Conservation (phyloP, 2,329 filamentous ascomycete genomes). For the Moelleriella libera region DNA sequence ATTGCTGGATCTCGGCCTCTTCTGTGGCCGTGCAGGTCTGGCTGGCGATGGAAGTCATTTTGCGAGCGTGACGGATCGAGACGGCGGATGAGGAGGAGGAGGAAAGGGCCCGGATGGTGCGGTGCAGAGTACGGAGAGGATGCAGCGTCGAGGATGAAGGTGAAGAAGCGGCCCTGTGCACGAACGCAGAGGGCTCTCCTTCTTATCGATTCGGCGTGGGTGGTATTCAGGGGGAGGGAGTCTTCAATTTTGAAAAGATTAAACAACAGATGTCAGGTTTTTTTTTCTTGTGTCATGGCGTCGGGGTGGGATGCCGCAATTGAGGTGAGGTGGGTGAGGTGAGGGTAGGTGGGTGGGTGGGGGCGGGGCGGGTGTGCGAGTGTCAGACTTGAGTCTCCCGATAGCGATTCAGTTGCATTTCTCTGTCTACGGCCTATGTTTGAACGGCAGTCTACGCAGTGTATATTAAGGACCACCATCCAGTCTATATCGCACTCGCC, state of each 20-base stretch:
- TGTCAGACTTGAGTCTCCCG: too few relatives aligned
- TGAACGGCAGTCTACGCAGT: too few relatives aligned
- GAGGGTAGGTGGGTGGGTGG: not conserved
- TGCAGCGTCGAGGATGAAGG: conserved; percentile 25
- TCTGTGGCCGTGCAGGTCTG: conserved; percentile 65
- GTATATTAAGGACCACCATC: too few relatives aligned
- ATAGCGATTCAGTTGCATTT: too few relatives aligned
- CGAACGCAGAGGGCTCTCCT: not conserved
- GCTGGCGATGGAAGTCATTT: conserved; percentile 52
- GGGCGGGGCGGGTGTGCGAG: too few relatives aligned
- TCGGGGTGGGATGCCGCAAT: too few relatives aligned
- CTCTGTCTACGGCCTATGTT: too few relatives aligned
- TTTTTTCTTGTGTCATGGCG: too few relatives aligned
- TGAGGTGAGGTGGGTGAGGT: not conserved
- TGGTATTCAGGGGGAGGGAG: not conserved
- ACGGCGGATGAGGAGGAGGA: conserved; percentile 12
- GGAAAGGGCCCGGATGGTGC: conserved; percentile 19
- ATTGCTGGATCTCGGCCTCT: conserved; percentile 78
- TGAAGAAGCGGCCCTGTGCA: conserved; percentile 1
- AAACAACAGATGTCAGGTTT: too few relatives aligned
- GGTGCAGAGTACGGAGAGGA: conserved; percentile 23
- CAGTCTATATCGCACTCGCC: too few relatives aligned
- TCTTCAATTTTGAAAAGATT: not conserved
- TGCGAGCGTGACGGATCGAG: conserved; percentile 17
- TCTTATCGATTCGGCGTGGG: not conserved